Base-by-base conservation (phyloP, 176 grass and related monocot genomes). In the Typha latifolia region DNA sequence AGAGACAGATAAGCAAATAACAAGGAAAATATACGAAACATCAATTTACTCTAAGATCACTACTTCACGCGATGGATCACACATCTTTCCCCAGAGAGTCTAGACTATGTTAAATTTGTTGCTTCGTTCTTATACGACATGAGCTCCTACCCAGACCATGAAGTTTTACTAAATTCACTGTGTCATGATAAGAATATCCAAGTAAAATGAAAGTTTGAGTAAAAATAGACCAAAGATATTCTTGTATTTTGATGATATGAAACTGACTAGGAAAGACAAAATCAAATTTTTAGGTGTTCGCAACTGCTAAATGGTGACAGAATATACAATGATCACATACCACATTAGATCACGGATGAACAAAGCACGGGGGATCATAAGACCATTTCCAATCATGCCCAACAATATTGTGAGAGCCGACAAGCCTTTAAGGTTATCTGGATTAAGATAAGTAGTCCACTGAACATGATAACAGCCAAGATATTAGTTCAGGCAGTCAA, bases 371-470 rank as follows among this genome's bases (percentile, higher is more conserved):
- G 94, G 94, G 90, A 99, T 83, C 94, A 99, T 93, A 63, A 99
- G 79, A 78, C 86, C 89, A 68, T 99, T 99, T 81, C 94, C 94
- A 78, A 90, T 81, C 94, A 99, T 99, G 52, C 84, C 80, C 66
- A 99, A 86, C 70, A 99, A 78, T 87, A 99, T 99, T 70, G 89
- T 85, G 76, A 99, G 90, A 83, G 83, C 78, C 78, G 89, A 93
- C 62, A 99, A 78, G 5, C 94, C 94, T 87, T 86, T 86, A 61
- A 99, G 92, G 81, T 99, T 99, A 77, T 85, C 86, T 82, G 94
- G 94, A 61, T 93, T 84, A 68, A 99, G 88, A 77, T 99, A 99
- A 80, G 88, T 99, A 72, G 86, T 99, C 94, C 89, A 99, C 94
- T 99, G 84, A 68, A 82, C 49, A 19, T 59, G 53, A 80, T 62